phyloP scores from a whole-genome alignment of 768 basidiomycete species.

The Cystofilobasidium ferigula region DNA sequence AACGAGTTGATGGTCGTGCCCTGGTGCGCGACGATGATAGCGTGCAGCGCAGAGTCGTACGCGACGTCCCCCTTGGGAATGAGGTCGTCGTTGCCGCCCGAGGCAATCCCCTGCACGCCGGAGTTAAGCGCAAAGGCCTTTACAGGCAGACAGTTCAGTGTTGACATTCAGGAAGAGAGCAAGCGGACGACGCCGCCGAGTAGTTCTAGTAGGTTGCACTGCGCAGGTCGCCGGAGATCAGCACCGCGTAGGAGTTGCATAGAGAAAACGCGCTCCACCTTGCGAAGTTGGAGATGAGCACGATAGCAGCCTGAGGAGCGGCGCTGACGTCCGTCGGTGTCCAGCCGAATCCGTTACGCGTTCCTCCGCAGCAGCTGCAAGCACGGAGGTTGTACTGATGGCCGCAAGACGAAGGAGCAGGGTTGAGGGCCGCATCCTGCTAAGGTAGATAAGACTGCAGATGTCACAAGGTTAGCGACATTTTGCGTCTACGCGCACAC shows the following conservation, averaged over 20 bases:
- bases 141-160: background rate
- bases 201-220: background rate
- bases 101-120: background rate
- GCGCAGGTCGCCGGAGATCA: background rate
- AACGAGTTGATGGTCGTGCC: background rate
- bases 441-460: too few relatives aligned
- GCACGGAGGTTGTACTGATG: too few relatives aligned
- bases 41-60: background rate
- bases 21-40: background rate
- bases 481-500: too few relatives aligned
- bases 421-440: too few relatives aligned
- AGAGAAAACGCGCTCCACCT: background rate
- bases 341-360: too few relatives aligned
- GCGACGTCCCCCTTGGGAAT: background rate
- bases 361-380: too few relatives aligned
- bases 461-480: too few relatives aligned
- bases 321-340: background rate
- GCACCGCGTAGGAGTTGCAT: background rate
- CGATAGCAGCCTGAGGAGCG: background rate
- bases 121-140: background rate
- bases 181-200: too few relatives aligned
- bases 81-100: conserved; percentile 2
- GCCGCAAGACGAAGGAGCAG: too few relatives aligned
- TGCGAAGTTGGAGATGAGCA: background rate
- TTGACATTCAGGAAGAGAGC: too few relatives aligned